Conservation (phyloP, 495 filamentous ascomycete genomes). For the Neurospora discreta region DNA sequence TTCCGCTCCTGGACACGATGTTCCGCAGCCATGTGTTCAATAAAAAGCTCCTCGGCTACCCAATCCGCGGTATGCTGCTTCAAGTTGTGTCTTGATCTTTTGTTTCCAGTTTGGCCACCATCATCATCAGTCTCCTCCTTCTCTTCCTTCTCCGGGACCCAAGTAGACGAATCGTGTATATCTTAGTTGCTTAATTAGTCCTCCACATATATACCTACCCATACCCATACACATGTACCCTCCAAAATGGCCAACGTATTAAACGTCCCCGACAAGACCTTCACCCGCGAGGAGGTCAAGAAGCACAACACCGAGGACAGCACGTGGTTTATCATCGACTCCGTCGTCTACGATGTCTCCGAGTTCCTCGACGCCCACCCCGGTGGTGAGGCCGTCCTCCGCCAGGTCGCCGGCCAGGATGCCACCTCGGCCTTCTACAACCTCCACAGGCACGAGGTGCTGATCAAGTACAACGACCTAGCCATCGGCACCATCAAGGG, state of each 20-base stretch:
- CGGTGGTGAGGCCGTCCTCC: constrained; percentile 70
- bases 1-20: background rate
- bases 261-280: constrained; percentile 30
- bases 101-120: background rate
- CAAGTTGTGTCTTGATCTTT: background rate
- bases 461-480: constrained; percentile 63
- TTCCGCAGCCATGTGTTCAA: background rate
- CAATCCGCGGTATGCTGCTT: background rate
- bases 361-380: constrained; percentile 90
- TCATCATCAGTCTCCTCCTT: background rate
- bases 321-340: constrained; percentile 74
- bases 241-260: background rate
- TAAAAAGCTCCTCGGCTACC: background rate
- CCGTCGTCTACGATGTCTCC: constrained; percentile 84
- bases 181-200: background rate
- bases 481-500: constrained; percentile 64
- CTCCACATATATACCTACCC: background rate
- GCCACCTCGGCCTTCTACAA: constrained; percentile 87
- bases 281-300: constrained; percentile 67
- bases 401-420: constrained; percentile 75
- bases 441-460: constrained; percentile 84
- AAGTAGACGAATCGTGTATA: background rate
- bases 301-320: constrained; percentile 76
- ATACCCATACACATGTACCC: background rate
- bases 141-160: background rate